These are phyloP conservation scores for Fusarium siculi DNA, from an alignment of 2,329 filamentous ascomycete species.

Conservation along the genomic window DNA sequence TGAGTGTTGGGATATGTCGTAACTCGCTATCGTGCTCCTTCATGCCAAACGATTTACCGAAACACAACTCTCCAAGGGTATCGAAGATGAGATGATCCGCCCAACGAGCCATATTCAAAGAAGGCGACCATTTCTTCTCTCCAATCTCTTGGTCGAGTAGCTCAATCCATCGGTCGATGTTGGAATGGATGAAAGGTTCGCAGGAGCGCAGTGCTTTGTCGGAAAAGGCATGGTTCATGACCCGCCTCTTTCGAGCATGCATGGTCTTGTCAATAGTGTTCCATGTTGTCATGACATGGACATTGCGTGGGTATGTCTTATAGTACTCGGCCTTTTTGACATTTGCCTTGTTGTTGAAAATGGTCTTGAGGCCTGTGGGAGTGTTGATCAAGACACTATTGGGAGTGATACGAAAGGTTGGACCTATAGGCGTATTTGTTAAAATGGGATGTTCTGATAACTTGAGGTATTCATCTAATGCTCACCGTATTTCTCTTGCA, in stretches of 20 bases:
- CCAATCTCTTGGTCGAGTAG: conserved; percentile 21
- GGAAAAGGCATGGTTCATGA: conserved; percentile 33
- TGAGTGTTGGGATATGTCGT: conserved; percentile 26
- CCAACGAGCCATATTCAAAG: conserved; percentile 36
- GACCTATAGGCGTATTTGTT: conserved; percentile 1
- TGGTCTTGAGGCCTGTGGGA: conserved; percentile 21
- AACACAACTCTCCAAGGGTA: conserved; percentile 37
- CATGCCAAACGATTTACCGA: conserved; percentile 36
- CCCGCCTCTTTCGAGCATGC: conserved; percentile 33
- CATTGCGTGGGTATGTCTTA: conserved; percentile 26
- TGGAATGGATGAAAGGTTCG: conserved; percentile 20
- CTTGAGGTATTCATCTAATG: background rate
- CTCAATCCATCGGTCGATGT: conserved; percentile 30
- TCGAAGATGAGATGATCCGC: conserved; percentile 35
- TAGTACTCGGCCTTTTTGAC: conserved; percentile 38
- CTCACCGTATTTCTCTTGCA: conserved; percentile 37
- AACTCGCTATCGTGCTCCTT: conserved; percentile 28
- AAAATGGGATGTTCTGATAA: background rate
- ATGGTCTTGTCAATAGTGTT: conserved; percentile 28
- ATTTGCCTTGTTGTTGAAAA: conserved; percentile 38
- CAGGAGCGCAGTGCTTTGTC: conserved; percentile 30
- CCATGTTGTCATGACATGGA: conserved; percentile 32
- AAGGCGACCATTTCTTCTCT: background rate
- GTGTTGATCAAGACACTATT: conserved; percentile 37
- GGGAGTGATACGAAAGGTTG: conserved; percentile 31